Conservation (phyloP, 1,284 basidiomycete genomes). For the Ustilago lituana region DNA sequence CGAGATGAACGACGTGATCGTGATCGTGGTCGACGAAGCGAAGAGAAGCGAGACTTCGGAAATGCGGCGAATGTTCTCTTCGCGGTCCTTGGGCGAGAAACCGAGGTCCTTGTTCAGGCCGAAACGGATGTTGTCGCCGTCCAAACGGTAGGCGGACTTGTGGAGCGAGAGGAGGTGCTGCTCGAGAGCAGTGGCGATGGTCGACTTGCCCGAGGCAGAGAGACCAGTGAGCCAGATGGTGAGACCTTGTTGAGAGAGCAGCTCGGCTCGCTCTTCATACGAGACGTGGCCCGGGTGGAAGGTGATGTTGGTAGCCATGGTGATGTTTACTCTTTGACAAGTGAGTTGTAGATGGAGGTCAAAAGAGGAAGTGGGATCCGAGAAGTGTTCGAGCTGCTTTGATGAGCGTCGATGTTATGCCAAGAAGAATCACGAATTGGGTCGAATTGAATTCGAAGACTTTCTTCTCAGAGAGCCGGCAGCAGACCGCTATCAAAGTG, state of each 20-base stretch:
- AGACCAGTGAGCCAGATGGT: slow-evolving; percentile 61
- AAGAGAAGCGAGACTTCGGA: slow-evolving; percentile 97
- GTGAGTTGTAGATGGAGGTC: not conserved
- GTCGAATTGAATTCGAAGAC: slow-evolving; percentile 1
- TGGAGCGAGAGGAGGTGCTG: slow-evolving; percentile 89
- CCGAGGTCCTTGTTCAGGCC: slow-evolving; percentile 98
- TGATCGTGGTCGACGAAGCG: slow-evolving; percentile 83
- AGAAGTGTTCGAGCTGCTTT: not conserved
- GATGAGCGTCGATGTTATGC: not conserved
- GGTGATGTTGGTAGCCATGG: slow-evolving; percentile 89
- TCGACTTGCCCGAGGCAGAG: slow-evolving; percentile 75
- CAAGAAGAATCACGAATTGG: not conserved
- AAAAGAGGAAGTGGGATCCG: not conserved
- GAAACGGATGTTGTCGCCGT: slow-evolving; percentile 96
- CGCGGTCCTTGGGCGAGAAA: slow-evolving; percentile 91
- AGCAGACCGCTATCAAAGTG: slow-evolving; percentile 5
- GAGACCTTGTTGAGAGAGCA: slow-evolving; percentile 52
- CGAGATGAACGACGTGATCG: slow-evolving; percentile 97
- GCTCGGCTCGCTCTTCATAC: slow-evolving; percentile 59
- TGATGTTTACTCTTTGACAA: too few species aligned
- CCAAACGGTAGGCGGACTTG: slow-evolving; percentile 88
- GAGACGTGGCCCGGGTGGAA: slow-evolving; percentile 75
- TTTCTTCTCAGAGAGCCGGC: slow-evolving; percentile 19
- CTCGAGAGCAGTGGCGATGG: slow-evolving; percentile 95
- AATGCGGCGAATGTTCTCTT: slow-evolving; percentile 97